phyloP scores from a whole-genome alignment of 2,329 filamentous ascomycete species.

The Microdochium trichocladiopsis region DNA sequence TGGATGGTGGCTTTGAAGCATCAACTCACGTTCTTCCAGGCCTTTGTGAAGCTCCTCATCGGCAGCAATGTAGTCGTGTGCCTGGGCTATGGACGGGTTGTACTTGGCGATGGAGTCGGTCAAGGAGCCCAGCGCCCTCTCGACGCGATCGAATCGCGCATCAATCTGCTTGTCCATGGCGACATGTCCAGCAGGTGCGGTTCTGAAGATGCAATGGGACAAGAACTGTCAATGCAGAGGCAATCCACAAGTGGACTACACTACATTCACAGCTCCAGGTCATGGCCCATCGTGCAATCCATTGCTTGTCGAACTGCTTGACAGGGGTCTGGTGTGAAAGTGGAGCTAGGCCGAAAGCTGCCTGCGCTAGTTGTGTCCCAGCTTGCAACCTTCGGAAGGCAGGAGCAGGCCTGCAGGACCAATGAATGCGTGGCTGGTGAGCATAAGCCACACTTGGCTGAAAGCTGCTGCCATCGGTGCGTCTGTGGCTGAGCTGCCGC shows the following conservation, averaged over 20 bases:
- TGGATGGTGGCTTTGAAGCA: background rate
- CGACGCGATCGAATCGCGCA: conserved; percentile 56
- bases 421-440: background rate
- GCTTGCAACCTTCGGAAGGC: too few relatives aligned
- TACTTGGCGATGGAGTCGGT: conserved; percentile 79
- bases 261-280: background rate
- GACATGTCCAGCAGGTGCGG: background rate
- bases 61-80: conserved; percentile 62
- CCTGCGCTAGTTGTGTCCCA: background rate
- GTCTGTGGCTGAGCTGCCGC: background rate
- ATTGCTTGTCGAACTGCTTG: background rate
- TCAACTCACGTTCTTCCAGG: conserved; percentile 53
- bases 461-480: background rate
- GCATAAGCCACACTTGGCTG: background rate
- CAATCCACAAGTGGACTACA: background rate
- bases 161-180: conserved; percentile 58
- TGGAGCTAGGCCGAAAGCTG: too few relatives aligned
- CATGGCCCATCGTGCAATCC: background rate
- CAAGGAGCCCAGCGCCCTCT: conserved; percentile 59
- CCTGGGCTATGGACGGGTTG: conserved; percentile 63
- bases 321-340: background rate
- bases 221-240: background rate
- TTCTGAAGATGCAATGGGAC: background rate
- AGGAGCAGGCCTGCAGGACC: too few relatives aligned
- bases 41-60: conserved; percentile 61